Percentiles rank a stretch among this genome's conserved stretches.
These are phyloP conservation scores for Starmera caribaea DNA, from an alignment of 805 yeast species.

Conservation along the genomic window DNA sequence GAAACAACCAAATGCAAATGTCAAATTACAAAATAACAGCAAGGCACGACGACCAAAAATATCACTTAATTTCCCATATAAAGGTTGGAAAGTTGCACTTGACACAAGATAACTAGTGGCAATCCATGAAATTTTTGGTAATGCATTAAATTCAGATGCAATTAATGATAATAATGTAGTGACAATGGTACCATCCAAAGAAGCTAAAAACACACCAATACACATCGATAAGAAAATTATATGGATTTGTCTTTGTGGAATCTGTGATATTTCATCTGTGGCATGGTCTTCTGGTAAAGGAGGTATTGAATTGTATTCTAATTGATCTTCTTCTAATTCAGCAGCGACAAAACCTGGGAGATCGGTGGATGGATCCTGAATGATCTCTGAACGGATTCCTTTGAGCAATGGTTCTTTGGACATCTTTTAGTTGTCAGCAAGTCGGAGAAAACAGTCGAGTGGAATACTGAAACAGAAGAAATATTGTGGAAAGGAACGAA, in stretches of 20 bases:
- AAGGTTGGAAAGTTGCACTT: conserved; percentile 65
- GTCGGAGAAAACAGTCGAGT: too few relatives aligned
- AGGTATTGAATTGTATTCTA: neutral
- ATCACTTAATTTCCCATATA: conserved; percentile 63
- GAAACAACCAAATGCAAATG: conserved; percentile 49
- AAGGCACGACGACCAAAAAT: conserved; percentile 57
- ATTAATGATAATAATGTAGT: conserved; percentile 56
- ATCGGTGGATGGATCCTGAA: conserved; percentile 22
- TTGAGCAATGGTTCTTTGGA: conserved; percentile 8
- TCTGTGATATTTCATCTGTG: conserved; percentile 1
- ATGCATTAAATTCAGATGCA: conserved; percentile 58
- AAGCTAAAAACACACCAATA: conserved; percentile 45
- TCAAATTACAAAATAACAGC: conserved; percentile 38
- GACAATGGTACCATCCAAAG: conserved; percentile 60
- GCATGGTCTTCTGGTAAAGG: conserved; percentile 3
- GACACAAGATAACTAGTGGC: conserved; percentile 63
- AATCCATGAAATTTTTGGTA: conserved; percentile 60
- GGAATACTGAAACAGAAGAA: too few relatives aligned
- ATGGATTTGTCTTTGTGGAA: conserved; percentile 8
- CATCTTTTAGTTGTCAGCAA: too few relatives aligned
- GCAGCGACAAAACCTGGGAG: conserved; percentile 25
- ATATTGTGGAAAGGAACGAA: too few relatives aligned
- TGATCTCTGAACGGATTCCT: conserved; percentile 10
- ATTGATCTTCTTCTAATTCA: conserved; percentile 14
- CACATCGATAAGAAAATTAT: conserved; percentile 33